Conservation (phyloP, 2,329 filamentous ascomycete species). For the Diaporthe eres region DNA sequence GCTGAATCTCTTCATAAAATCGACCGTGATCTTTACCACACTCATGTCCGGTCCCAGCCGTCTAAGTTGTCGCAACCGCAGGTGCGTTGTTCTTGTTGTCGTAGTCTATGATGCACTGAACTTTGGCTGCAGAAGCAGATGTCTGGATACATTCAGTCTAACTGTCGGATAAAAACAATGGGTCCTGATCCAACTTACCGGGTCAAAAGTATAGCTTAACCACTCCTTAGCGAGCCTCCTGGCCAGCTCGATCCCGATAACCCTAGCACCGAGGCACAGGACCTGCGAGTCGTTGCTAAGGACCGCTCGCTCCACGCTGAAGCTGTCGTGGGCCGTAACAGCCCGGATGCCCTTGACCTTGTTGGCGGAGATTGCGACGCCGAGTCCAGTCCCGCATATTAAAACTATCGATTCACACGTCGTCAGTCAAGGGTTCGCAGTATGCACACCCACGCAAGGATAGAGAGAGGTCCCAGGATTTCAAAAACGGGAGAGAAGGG, state of each 20-base stretch:
- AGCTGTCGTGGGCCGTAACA: conserved; percentile 89
- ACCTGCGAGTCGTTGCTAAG: conserved; percentile 91
- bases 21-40: not conserved
- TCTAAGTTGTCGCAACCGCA: not conserved
- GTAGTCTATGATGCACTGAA: conserved; percentile 37
- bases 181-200: conserved; percentile 52
- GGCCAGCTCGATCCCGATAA: conserved; percentile 85
- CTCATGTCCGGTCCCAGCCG: not conserved
- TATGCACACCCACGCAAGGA: too few relatives aligned
- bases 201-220: conserved; percentile 84
- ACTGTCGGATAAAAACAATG: too few relatives aligned
- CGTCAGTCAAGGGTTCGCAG: not conserved
- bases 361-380: conserved; percentile 89
- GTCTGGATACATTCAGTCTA: conserved; percentile 10
- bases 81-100: conserved; percentile 25
- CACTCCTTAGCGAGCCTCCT: conserved; percentile 84
- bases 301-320: conserved; percentile 84
- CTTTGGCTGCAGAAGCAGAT: conserved; percentile 39
- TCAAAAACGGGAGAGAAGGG: not conserved
- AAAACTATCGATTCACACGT: conserved; percentile 60
- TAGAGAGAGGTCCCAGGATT: too few relatives aligned
- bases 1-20: not conserved
- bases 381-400: conserved; percentile 89
- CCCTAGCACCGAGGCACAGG: conserved; percentile 86
- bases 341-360: conserved; percentile 87